Percentiles rank a stretch among this genome's conserved stretches.
Evolutionary conservation across 192 early-diverging fungal genomes (phyloP).

Genomic region (Backusella tuberculispora): DNA sequence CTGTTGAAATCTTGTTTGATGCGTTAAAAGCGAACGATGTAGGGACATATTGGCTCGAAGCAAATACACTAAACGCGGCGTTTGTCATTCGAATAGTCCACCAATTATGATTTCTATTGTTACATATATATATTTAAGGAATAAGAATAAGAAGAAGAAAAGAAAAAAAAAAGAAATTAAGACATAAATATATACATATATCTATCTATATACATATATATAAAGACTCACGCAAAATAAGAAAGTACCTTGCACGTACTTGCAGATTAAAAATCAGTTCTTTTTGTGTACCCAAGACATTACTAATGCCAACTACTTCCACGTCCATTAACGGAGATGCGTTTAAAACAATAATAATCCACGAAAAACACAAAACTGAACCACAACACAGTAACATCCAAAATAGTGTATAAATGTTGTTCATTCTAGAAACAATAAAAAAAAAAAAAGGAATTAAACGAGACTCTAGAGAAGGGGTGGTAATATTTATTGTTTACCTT

Average conservation of each 20-base stretch:
- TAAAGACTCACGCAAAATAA: not conserved
- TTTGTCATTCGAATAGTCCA: slow-evolving; percentile 59
- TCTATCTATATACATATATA: not conserved
- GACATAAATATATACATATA: not conserved
- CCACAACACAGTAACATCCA: slow-evolving; percentile 14
- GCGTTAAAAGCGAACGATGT: not conserved
- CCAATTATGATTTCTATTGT: slow-evolving; percentile 54
- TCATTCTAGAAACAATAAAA: not conserved
- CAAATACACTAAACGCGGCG: slow-evolving; percentile 66
- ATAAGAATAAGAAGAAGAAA: not conserved
- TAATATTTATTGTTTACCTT: slow-evolving; percentile 24
- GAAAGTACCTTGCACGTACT: slow-evolving; percentile 47
- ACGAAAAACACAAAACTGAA: slow-evolving; percentile 1
- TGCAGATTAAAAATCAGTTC: slow-evolving; percentile 69
- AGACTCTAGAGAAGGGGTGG: not conserved
- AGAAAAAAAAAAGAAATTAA: not conserved
- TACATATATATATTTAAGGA: too few relatives aligned
- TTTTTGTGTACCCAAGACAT: slow-evolving; percentile 67
- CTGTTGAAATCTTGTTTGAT: slow-evolving; percentile 1
- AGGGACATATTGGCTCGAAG: slow-evolving; percentile 48
- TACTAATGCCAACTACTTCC: slow-evolving; percentile 46
- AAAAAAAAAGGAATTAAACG: not conserved
- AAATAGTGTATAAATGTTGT: slow-evolving; percentile 1
- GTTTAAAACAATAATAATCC: slow-evolving; percentile 20
- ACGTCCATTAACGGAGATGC: slow-evolving; percentile 30